Conservation (phyloP, 108 stramenopile species). For the Fragilaria radians region DNA sequence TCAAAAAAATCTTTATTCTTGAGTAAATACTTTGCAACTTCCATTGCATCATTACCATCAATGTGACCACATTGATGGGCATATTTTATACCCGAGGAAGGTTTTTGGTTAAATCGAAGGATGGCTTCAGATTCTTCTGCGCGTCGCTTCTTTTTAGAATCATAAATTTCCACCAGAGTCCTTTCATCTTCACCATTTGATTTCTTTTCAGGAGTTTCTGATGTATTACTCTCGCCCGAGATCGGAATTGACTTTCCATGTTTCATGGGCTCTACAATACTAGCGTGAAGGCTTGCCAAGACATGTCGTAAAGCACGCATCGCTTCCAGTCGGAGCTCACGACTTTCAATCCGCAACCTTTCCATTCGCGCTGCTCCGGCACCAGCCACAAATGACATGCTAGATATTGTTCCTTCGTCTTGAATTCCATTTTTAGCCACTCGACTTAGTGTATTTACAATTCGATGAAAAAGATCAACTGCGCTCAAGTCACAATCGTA, state of each 20-base stretch:
- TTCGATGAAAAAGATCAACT: slow-evolving; percentile 87
- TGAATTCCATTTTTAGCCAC: slow-evolving; percentile 65
- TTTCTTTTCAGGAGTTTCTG: slow-evolving; percentile 6
- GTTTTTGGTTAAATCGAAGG: slow-evolving; percentile 91
- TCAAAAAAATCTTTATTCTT: slow-evolving; percentile 90
- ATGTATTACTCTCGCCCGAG: background rate
- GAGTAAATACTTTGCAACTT: slow-evolving; percentile 85
- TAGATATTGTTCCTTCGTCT: slow-evolving; percentile 67
- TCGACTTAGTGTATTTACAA: slow-evolving; percentile 85
- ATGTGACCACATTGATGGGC: slow-evolving; percentile 86
- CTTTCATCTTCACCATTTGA: slow-evolving; percentile 19
- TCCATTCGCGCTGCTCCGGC: slow-evolving; percentile 62
- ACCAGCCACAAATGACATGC: slow-evolving; percentile 65
- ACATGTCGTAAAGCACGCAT: slow-evolving; percentile 39
- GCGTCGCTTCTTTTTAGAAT: slow-evolving; percentile 81
- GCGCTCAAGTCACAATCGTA: slow-evolving; percentile 98
- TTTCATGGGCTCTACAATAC: slow-evolving; percentile 37
- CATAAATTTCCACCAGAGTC: slow-evolving; percentile 44
- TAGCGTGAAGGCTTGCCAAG: slow-evolving; percentile 27
- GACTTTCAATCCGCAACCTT: slow-evolving; percentile 48
- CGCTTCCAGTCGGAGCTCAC: slow-evolving; percentile 46
- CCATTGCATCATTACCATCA: slow-evolving; percentile 70
- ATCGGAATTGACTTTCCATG: background rate
- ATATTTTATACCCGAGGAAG: slow-evolving; percentile 85
- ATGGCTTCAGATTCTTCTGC: slow-evolving; percentile 82